phyloP scores from a whole-genome alignment of 164 flowering plant genomes.

The Buxus sempervirens region DNA sequence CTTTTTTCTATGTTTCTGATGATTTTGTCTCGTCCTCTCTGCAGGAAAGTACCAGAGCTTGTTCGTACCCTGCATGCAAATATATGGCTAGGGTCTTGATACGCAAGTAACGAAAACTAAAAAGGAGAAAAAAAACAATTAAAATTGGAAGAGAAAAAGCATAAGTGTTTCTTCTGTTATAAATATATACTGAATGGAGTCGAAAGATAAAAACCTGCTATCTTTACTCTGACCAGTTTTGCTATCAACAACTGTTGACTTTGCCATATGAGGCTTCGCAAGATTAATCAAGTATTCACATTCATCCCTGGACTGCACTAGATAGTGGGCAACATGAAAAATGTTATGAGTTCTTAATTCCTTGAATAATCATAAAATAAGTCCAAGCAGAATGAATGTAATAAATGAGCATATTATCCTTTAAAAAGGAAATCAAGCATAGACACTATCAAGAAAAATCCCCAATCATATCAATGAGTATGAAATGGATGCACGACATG shows the following conservation, averaged over 20 bases:
- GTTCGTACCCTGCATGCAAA: slow-evolving; percentile 71
- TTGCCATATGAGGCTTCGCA: slow-evolving; percentile 68
- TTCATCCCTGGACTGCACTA: slow-evolving; percentile 71
- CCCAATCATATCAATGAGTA: no score
- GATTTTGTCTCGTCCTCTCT: slow-evolving; percentile 70
- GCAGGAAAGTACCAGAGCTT: slow-evolving; percentile 83
- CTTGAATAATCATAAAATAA: no score
- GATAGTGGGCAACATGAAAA: no score
- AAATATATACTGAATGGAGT: neutral
- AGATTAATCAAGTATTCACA: slow-evolving; percentile 76
- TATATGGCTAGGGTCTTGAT: neutral
- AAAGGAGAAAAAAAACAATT: no score
- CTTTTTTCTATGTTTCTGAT: slow-evolving; percentile 72
- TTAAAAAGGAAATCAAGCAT: no score
- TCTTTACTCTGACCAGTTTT: slow-evolving; percentile 53
- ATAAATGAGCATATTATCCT: no score
- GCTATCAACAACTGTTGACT: slow-evolving; percentile 62
- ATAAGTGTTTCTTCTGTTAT: neutral
- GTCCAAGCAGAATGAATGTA: no score
- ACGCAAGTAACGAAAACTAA: no score
- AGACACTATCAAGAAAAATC: no score
- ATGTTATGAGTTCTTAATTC: no score
- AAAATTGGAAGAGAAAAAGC: no score
- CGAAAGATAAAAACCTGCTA: slow-evolving; percentile 42
- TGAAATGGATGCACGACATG: no score